phyloP scores from a whole-genome alignment of 2,329 filamentous ascomycete genomes.

The Pseudophaeomoniella oleicola region DNA sequence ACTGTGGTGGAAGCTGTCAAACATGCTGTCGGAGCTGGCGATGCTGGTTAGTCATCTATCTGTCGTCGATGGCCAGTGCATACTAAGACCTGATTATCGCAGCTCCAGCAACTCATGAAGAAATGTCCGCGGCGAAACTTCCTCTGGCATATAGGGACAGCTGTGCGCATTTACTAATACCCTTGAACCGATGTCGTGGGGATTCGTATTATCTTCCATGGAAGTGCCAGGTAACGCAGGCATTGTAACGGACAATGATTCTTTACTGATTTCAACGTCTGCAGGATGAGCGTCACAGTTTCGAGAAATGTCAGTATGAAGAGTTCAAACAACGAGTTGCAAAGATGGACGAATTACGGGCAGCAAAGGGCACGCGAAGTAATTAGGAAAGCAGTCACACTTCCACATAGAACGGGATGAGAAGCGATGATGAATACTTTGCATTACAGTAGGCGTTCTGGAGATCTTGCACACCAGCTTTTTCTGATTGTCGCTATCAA shows the following conservation, averaged over 20 bases:
- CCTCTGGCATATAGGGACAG: slow-evolving; percentile 87
- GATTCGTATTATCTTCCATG: slow-evolving; percentile 90
- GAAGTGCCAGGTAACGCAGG: slow-evolving; percentile 79
- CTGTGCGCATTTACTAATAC: slow-evolving; percentile 88
- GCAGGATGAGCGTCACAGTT: slow-evolving; percentile 88
- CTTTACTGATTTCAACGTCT: slow-evolving; percentile 2
- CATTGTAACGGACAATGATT: slow-evolving; percentile 2
- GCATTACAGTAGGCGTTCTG: slow-evolving; percentile 1
- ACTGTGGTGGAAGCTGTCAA: slow-evolving; percentile 33
- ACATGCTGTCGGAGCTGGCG: slow-evolving; percentile 30
- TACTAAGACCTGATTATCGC: slow-evolving; percentile 13
- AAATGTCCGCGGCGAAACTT: slow-evolving; percentile 83
- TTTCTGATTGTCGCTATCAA: too few species aligned
- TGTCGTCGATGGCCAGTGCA: slow-evolving; percentile 1
- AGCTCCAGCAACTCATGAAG: slow-evolving; percentile 57
- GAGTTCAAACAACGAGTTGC: slow-evolving; percentile 97
- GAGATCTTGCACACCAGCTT: too few species aligned
- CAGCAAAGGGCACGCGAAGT: slow-evolving; percentile 72
- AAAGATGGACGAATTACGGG: slow-evolving; percentile 95
- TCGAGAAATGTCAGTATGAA: slow-evolving; percentile 98
- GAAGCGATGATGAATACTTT: too few species aligned
- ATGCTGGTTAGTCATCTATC: slow-evolving; percentile 19
- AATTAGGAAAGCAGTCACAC: slow-evolving; percentile 39
- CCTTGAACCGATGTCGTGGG: slow-evolving; percentile 84
- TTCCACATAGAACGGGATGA: too few species aligned